Conservation (phyloP, 1,139 yeast genomes). For the Suhomyces ambrosiae region DNA sequence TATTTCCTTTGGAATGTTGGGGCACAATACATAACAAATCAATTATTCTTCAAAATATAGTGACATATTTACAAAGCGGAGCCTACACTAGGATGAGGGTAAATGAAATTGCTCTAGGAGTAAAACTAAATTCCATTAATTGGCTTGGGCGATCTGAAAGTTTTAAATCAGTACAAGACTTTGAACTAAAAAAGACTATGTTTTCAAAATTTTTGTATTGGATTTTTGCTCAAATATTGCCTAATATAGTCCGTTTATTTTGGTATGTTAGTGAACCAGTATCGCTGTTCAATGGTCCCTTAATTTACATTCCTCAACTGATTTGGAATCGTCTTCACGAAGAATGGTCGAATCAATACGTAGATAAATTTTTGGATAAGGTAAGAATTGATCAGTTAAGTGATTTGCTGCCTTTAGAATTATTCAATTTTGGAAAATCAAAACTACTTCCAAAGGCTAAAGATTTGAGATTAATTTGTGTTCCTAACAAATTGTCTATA, state of each 20-base stretch:
- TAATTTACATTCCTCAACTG: conserved; percentile 57
- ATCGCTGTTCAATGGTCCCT: conserved; percentile 31
- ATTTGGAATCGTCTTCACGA: conserved; percentile 55
- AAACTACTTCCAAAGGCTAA: conserved; percentile 57
- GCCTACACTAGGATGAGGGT: conserved; percentile 32
- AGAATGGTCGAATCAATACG: conserved; percentile 45
- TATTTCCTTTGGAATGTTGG: conserved; percentile 56
- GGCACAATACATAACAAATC: conserved; percentile 57
- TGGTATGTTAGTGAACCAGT: conserved; percentile 74
- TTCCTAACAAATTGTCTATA: conserved; percentile 44
- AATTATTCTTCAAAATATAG: conserved; percentile 38
- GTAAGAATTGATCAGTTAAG: background rate
- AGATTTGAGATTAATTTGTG: conserved; percentile 61
- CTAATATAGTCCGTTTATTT: conserved; percentile 50
- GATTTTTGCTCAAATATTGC: conserved; percentile 54
- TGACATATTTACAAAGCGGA: conserved; percentile 41
- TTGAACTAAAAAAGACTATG: conserved; percentile 30
- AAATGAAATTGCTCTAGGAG: conserved; percentile 21
- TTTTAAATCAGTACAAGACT: conserved; percentile 41
- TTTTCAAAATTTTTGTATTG: conserved; percentile 53
- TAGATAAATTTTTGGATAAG: conserved; percentile 28
- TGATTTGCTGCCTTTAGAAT: conserved; percentile 9
- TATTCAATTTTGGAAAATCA: conserved; percentile 36
- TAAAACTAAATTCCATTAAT: conserved; percentile 41
- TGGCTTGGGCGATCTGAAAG: conserved; percentile 47